phyloP scores from a whole-genome alignment of 108 stramenopile species.

The Skeletonema grethae region DNA sequence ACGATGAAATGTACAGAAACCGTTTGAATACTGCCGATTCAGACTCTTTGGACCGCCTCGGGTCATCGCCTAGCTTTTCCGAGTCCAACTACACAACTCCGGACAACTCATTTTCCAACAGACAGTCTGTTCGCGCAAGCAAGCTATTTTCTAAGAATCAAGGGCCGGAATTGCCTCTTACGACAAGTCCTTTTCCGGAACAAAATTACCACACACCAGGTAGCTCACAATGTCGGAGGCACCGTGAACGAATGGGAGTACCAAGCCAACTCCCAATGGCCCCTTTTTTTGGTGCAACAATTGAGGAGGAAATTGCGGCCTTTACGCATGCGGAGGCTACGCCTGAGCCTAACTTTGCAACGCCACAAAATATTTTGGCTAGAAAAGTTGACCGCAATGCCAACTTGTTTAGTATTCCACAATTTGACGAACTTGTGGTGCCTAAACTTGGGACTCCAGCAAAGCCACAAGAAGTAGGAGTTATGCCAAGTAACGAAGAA shows the following conservation, averaged over 20 bases:
- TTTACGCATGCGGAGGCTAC: background rate
- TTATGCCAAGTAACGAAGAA: background rate
- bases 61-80: background rate
- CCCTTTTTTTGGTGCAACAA: background rate
- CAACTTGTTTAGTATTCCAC: background rate
- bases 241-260: background rate
- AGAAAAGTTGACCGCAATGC: background rate
- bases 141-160: background rate
- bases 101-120: background rate
- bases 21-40: background rate
- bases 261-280: background rate
- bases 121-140: background rate
- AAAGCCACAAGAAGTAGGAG: background rate
- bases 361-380: background rate
- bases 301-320: background rate
- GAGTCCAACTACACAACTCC: slow-evolving; percentile 4
- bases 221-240: background rate
- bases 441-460: background rate
- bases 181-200: background rate
- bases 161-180: background rate
- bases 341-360: background rate
- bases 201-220: background rate
- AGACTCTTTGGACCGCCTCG: background rate
- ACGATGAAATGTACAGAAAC: background rate
- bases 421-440: background rate